Evolutionary conservation across 169 alveolate species (phyloP).

Genomic region (Plasmodium knowlesi): DNA sequence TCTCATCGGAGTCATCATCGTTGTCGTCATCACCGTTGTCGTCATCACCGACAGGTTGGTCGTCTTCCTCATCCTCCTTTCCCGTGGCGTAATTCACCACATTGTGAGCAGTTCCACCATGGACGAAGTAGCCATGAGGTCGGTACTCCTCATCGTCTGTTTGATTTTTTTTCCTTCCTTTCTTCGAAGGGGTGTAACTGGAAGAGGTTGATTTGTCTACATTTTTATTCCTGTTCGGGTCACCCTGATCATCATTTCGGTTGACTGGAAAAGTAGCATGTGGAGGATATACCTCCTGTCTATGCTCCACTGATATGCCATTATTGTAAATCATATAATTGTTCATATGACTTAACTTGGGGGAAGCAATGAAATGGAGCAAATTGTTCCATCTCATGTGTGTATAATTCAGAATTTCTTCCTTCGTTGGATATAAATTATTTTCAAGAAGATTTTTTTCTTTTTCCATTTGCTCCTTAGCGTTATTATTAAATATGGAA

Average conservation of each 20-base stretch:
- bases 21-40: neutral
- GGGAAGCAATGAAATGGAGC: slow-evolving; percentile 69
- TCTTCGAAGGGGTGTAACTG: neutral
- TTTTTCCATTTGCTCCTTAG: slow-evolving; percentile 46
- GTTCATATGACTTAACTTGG: slow-evolving; percentile 7
- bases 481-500: slow-evolving; percentile 54
- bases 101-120: neutral
- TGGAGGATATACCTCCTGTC: neutral
- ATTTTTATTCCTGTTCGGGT: neutral
- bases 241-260: neutral
- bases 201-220: neutral
- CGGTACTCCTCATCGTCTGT: slow-evolving; percentile 23
- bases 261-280: neutral
- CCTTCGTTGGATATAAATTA: slow-evolving; percentile 56
- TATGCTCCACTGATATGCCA: neutral
- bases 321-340: neutral
- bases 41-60: neutral
- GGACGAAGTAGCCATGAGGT: neutral
- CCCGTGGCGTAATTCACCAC: neutral
- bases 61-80: neutral
- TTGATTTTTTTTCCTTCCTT: neutral
- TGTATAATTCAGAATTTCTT: slow-evolving; percentile 44
- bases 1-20: neutral
- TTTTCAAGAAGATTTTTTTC: slow-evolving; percentile 57
- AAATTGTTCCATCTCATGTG: slow-evolving; percentile 51